Evolutionary conservation across 805 yeast species (phyloP).

Genomic region (Alloascoidea hylecoeti): DNA sequence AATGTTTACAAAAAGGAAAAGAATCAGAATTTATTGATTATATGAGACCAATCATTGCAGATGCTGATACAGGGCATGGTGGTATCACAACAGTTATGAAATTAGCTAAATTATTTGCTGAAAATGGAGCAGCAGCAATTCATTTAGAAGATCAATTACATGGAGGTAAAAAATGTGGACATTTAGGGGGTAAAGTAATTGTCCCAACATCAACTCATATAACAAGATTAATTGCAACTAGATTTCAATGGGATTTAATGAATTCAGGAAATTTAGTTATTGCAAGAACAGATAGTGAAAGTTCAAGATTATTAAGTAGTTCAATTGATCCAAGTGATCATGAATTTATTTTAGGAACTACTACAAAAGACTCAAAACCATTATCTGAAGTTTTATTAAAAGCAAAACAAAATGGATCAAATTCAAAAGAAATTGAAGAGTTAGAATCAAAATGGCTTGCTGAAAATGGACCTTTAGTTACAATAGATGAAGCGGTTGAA

Average conservation of each 20-base stretch:
- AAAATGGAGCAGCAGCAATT: constrained; percentile 52
- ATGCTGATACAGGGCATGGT: constrained; percentile 58
- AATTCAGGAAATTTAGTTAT: constrained; percentile 40
- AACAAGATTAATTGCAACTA: constrained; percentile 37
- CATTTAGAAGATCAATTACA: constrained; percentile 52
- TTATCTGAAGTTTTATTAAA: constrained; percentile 28
- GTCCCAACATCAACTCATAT: constrained; percentile 47
- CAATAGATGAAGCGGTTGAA: constrained; percentile 37
- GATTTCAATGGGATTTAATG: constrained; percentile 56
- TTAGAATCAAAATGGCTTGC: constrained; percentile 34
- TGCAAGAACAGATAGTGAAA: constrained; percentile 48
- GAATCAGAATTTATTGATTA: constrained; percentile 27
- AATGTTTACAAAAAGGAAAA: constrained; percentile 9
- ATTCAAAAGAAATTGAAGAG: constrained; percentile 18
- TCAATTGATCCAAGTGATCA: constrained; percentile 44
- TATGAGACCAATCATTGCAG: constrained; percentile 48
- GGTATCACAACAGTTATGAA: constrained; percentile 51
- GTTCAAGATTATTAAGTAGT: constrained; percentile 34
- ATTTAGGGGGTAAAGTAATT: constrained; percentile 43
- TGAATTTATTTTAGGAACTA: constrained; percentile 35
- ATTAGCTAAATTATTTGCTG: constrained; percentile 51
- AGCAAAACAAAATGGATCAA: constrained; percentile 25
- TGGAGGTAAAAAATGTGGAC: constrained; percentile 57
- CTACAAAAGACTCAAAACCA: constrained; percentile 21
- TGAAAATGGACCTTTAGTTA: constrained; percentile 21